A percentile compares a stretch with the other conserved stretches of the same genome.
Evolutionary conservation across 352 stramenopile species (phyloP).

Genomic region (Pythium scleroteichum): DNA sequence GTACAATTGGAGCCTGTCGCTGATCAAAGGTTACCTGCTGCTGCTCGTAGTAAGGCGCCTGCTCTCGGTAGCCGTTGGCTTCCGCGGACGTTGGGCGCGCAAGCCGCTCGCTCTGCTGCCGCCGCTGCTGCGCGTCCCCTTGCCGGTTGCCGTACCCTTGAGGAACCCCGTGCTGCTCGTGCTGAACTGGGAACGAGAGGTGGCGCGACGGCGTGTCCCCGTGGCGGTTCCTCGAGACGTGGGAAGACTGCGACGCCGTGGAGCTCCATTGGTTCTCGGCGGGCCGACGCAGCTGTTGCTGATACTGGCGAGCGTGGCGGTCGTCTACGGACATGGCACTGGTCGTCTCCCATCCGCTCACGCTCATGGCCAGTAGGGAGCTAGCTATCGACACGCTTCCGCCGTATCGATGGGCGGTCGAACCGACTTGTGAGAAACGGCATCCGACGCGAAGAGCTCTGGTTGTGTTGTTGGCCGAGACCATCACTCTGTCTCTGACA

Average conservation of each 20-base stretch:
- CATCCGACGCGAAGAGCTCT: constrained; percentile 2
- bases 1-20: neutral
- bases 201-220: constrained; percentile 11
- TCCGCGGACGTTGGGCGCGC: neutral
- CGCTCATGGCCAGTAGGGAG: constrained; percentile 11
- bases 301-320: constrained; percentile 1
- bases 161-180: neutral
- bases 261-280: constrained; percentile 7
- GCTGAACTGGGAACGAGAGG: constrained; percentile 13
- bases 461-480: constrained; percentile 6
- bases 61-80: constrained; percentile 1
- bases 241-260: constrained; percentile 13
- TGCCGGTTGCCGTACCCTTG: neutral
- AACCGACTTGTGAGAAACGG: neutral
- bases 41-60: constrained; percentile 11
- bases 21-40: neutral
- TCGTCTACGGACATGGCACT: constrained; percentile 19
- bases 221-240: constrained; percentile 1
- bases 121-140: constrained; percentile 3
- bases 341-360: constrained; percentile 23
- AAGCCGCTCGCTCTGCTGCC: constrained; percentile 1
- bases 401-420: neutral
- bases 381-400: neutral
- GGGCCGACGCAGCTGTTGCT: neutral
- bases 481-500: constrained; percentile 14